Base-by-base conservation (phyloP, 495 filamentous ascomycete species). In the Trichoderma orchidacearum region DNA sequence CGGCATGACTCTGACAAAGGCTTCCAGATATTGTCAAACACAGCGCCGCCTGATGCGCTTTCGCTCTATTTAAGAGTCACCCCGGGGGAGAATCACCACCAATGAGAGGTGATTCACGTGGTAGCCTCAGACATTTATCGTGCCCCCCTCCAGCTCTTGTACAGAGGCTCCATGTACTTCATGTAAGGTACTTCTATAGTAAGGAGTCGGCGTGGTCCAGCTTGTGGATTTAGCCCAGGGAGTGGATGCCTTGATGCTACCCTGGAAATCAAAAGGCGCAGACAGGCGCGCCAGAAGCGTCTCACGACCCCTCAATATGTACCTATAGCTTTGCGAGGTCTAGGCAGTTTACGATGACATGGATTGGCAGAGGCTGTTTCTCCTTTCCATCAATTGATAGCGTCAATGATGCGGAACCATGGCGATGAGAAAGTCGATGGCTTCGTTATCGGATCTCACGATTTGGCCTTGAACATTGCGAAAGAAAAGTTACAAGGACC, bases 361-460 rank as follows among this genome's bases (percentile, higher is more conserved):
- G 36, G n/a, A n/a, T n/a, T n/a, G n/a, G n/a, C n/a, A n/a, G n/a
- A n/a, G n/a, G n/a, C n/a, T n/a, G n/a, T n/a, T n/a, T n/a, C n/a
- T n/a, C n/a, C n/a, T n/a, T n/a, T n/a, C n/a, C n/a, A n/a, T n/a
- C n/a, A n/a, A n/a, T n/a, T n/a, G n/a, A n/a, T n/a, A n/a, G 36
- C 36, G n/a, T n/a, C 18, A 30, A 38, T 58, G n/a, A n/a, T n/a
- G n/a, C n/a, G n/a, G n/a, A n/a, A n/a, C n/a, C n/a, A n/a, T n/a
- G n/a, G n/a, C 13, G 35, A 66, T 11, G 60, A 68, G 21, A 61
- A 67, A 13, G 60, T 53, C 11, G 57, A 28, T 55, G 32, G 58
- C 59, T 27, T 41, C 54, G 51, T 55, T 55, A 1, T 52, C 12
- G 23, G 25, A 12, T n/a, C 50, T 5, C 23, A 18, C 50, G 25